A percentile compares a stretch with the other conserved stretches of the same genome.
Conservation (phyloP, 2,329 filamentous ascomycete genomes). For the Bertia moriformis region DNA sequence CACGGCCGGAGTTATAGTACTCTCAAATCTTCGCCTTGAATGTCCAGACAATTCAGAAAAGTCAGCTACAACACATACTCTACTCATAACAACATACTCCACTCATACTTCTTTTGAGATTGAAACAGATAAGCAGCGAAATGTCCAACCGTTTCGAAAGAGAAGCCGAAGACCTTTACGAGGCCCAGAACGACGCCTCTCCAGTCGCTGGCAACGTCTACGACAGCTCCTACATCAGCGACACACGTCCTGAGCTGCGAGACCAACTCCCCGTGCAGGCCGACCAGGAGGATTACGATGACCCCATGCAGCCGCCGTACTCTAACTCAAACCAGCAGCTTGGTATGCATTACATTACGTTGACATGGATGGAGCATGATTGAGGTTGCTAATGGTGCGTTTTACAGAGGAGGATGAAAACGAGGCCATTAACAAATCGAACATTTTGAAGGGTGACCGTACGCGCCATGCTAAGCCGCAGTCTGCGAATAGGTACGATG, state of each 20-base stretch:
- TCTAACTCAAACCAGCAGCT: slow-evolving; percentile 12
- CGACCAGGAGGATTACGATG: slow-evolving; percentile 10
- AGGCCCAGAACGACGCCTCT: slow-evolving; percentile 11
- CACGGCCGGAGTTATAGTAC: no score
- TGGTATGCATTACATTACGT: slow-evolving; percentile 11
- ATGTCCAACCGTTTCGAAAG: slow-evolving; percentile 11
- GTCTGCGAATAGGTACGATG: not conserved
- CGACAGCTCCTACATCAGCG: slow-evolving; percentile 11
- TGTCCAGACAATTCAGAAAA: no score
- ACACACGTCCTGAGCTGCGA: slow-evolving; percentile 6
- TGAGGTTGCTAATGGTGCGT: no score
- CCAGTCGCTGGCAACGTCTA: slow-evolving; percentile 7
- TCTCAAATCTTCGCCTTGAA: no score
- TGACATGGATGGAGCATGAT: no score
- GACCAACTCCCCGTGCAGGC: slow-evolving; percentile 9
- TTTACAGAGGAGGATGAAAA: not conserved
- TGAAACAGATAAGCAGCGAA: slow-evolving; percentile 3
- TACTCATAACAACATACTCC: no score
- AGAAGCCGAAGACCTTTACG: slow-evolving; percentile 13
- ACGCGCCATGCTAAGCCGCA: not conserved
- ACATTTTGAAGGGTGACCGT: not conserved
- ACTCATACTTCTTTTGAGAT: no score
- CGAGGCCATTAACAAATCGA: not conserved
- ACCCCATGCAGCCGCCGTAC: slow-evolving; percentile 13
- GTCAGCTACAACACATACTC: no score